phyloP scores from a whole-genome alignment of 352 stramenopile genomes.

The Phytophthora citricola region DNA sequence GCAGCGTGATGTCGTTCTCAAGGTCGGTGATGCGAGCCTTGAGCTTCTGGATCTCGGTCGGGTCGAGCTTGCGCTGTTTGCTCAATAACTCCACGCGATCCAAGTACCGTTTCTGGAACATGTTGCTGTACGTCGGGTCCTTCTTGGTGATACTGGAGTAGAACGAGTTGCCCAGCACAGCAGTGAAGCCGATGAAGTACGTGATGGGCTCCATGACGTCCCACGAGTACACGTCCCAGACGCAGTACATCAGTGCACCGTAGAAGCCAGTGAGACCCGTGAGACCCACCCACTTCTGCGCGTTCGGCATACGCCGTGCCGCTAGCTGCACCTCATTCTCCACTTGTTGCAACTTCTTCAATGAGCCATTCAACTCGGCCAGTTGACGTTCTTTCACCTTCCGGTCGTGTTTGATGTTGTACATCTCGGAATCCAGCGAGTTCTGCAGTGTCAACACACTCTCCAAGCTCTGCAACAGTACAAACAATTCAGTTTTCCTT shows the following conservation, averaged over 20 bases:
- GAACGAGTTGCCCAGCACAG: slow-evolving; percentile 81
- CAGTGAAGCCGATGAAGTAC: slow-evolving; percentile 91
- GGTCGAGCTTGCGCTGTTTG: slow-evolving; percentile 63
- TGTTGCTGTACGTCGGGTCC: slow-evolving; percentile 85
- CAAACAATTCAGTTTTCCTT: slow-evolving; percentile 1
- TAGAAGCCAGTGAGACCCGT: slow-evolving; percentile 75
- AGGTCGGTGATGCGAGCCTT: slow-evolving; percentile 56
- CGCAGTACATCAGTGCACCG: slow-evolving; percentile 75
- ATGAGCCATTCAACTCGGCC: slow-evolving; percentile 45
- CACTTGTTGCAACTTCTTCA: slow-evolving; percentile 57
- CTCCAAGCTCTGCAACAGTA: slow-evolving; percentile 59
- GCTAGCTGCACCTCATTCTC: slow-evolving; percentile 54
- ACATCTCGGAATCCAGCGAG: slow-evolving; percentile 79
- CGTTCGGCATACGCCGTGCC: slow-evolving; percentile 66
- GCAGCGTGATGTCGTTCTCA: slow-evolving; percentile 66
- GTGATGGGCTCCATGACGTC: slow-evolving; percentile 92
- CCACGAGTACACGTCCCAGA: slow-evolving; percentile 91
- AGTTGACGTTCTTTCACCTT: slow-evolving; percentile 63
- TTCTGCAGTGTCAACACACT: slow-evolving; percentile 73
- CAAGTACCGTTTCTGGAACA: slow-evolving; percentile 78
- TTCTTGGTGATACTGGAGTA: slow-evolving; percentile 84
- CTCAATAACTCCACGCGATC: slow-evolving; percentile 50
- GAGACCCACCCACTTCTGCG: slow-evolving; percentile 73
- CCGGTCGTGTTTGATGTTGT: slow-evolving; percentile 74
- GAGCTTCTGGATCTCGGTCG: slow-evolving; percentile 50